Conservation (phyloP, 2,329 filamentous ascomycete species). For the Fusarium subglutinans region DNA sequence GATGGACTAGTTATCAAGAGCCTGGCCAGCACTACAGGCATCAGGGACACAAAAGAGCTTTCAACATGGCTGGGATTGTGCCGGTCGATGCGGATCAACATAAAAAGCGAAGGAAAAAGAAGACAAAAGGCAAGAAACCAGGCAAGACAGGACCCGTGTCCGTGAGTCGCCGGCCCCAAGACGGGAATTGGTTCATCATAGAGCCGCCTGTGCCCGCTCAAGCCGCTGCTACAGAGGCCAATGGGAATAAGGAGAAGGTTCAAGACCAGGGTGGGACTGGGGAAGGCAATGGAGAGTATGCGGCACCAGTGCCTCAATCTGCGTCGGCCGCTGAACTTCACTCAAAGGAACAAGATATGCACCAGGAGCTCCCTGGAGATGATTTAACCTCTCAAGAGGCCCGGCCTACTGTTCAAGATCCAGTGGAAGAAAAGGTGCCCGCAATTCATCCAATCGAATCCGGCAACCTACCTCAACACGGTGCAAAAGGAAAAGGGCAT, state of each 20-base stretch:
- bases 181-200: not conserved
- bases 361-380: not conserved
- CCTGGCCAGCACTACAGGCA: not conserved
- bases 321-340: not conserved
- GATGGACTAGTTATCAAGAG: not conserved
- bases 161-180: not conserved
- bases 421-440: rapidly evolving
- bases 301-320: not conserved
- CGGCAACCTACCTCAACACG: rapidly evolving
- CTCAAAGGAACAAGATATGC: not conserved
- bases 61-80: not conserved
- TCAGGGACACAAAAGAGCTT: not conserved
- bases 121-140: not conserved
- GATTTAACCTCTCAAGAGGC: too few relatives aligned
- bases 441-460: rapidly evolving
- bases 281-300: rapidly evolving
- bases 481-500: not conserved
- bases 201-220: too few relatives aligned
- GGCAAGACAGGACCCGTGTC: not conserved
- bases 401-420: rapidly evolving
- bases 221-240: rapidly evolving
- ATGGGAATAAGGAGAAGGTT: not conserved
- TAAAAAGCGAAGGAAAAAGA: not conserved
- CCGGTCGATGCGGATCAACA: not conserved
- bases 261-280: not conserved